Evolutionary conservation across 1,284 basidiomycete genomes (phyloP).

Genomic region (Inonotus obliquus): DNA sequence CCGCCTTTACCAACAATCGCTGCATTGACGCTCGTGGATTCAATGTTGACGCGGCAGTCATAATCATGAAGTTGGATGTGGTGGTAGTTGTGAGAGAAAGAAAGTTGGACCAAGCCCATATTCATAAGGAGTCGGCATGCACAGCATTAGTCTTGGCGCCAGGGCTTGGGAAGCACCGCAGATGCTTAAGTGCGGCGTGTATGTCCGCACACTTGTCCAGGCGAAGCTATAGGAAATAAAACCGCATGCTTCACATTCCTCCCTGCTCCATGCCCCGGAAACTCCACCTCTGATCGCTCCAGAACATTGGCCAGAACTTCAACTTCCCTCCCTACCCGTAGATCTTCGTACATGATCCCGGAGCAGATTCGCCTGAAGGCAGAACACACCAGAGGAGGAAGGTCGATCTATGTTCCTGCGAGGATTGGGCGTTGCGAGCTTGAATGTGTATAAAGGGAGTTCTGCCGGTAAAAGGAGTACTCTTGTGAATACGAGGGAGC

Average conservation of each 20-base stretch:
- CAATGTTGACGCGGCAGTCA: neutral
- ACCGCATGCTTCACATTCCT: neutral
- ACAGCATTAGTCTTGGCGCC: too few species aligned
- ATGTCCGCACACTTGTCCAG: neutral
- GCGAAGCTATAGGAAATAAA: neutral
- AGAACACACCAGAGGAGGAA: too few species aligned
- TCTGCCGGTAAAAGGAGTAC: slow-evolving; percentile 2
- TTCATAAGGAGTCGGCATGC: too few species aligned
- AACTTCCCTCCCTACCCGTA: neutral
- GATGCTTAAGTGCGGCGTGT: neutral
- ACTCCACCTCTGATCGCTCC: neutral
- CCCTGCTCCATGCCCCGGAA: neutral
- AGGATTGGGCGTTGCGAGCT: slow-evolving; percentile 5
- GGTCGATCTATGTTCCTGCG: neutral
- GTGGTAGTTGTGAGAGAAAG: neutral
- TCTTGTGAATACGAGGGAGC: neutral
- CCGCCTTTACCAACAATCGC: neutral
- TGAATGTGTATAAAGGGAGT: slow-evolving; percentile 1
- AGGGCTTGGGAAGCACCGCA: too few species aligned
- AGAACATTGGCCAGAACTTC: neutral
- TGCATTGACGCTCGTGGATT: neutral
- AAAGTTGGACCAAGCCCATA: neutral
- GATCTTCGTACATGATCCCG: slow-evolving; percentile 5
- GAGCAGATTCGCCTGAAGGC: neutral
- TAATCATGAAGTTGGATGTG: neutral